Conservation (phyloP, 2,329 filamentous ascomycete genomes). For the Calonectria pteridis region DNA sequence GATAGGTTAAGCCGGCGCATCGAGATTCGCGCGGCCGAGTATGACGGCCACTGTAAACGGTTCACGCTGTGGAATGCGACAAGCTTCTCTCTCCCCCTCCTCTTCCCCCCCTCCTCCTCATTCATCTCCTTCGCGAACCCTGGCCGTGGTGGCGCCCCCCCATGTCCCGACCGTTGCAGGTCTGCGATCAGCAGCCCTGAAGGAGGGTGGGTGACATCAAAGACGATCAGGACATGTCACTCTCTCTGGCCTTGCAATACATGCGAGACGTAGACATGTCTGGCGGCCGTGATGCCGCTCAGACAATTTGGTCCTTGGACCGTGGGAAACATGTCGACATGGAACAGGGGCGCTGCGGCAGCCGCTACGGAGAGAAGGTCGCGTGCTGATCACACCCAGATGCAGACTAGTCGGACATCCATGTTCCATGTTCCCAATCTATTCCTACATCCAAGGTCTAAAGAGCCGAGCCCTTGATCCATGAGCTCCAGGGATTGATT, state of each 20-base stretch:
- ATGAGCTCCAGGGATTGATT: background rate
- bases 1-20: conserved; percentile 7
- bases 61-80: background rate
- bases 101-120: background rate
- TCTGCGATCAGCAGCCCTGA: background rate
- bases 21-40: conserved; percentile 13
- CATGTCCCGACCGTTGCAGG: conserved; percentile 18
- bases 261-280: background rate
- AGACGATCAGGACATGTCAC: conserved; percentile 28
- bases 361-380: conserved; percentile 13
- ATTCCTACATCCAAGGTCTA: background rate
- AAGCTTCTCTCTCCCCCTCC: background rate
- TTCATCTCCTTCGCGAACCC: background rate
- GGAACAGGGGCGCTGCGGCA: conserved; percentile 6
- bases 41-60: background rate
- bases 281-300: conserved; percentile 10
- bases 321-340: background rate
- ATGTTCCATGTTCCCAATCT: conserved; percentile 23
- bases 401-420: conserved; percentile 1
- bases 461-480: background rate
- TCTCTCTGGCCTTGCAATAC: background rate
- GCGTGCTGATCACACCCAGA: conserved; percentile 21
- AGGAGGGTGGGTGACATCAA: conserved; percentile 2
- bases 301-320: background rate
- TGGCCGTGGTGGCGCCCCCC: background rate